Evolutionary conservation across 2,329 filamentous ascomycete genomes (phyloP).

Genomic region (Cordyceps cicadae): DNA sequence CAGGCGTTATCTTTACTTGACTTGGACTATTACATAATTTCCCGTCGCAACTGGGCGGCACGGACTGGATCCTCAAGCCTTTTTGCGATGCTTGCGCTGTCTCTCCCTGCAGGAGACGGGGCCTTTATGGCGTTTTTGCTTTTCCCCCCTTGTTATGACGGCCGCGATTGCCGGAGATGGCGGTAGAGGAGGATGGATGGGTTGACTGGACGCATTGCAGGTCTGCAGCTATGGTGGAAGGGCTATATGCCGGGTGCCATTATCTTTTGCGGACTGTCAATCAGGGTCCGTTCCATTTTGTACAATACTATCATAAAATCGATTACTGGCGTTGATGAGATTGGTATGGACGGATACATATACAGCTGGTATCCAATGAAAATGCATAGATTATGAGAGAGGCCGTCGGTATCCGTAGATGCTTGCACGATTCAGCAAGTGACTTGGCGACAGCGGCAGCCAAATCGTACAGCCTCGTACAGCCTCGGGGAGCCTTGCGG

Average conservation of each 20-base stretch:
- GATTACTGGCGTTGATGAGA: neutral
- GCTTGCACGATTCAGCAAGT: neutral
- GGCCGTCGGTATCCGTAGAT: neutral
- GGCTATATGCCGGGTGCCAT: neutral
- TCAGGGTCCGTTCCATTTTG: conserved; percentile 2
- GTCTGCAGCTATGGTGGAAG: neutral
- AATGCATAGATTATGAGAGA: neutral
- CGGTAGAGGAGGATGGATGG: neutral
- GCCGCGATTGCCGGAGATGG: neutral
- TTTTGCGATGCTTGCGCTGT: neutral
- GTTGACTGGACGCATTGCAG: neutral
- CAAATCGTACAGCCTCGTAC: neutral
- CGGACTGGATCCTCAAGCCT: conserved; percentile 1
- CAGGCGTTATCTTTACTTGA: conserved; percentile 8
- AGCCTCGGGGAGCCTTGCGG: neutral
- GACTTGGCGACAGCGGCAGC: neutral
- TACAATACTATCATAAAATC: conserved; percentile 9
- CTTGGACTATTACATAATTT: conserved; percentile 10
- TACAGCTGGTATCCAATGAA: neutral
- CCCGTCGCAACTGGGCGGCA: neutral
- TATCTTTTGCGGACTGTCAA: neutral
- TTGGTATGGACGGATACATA: neutral
- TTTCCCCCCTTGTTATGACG: neutral
- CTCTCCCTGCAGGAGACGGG: neutral
- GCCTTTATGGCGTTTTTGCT: neutral